phyloP scores from a whole-genome alignment of 768 basidiomycete species.

The Suillus cothurnatus region DNA sequence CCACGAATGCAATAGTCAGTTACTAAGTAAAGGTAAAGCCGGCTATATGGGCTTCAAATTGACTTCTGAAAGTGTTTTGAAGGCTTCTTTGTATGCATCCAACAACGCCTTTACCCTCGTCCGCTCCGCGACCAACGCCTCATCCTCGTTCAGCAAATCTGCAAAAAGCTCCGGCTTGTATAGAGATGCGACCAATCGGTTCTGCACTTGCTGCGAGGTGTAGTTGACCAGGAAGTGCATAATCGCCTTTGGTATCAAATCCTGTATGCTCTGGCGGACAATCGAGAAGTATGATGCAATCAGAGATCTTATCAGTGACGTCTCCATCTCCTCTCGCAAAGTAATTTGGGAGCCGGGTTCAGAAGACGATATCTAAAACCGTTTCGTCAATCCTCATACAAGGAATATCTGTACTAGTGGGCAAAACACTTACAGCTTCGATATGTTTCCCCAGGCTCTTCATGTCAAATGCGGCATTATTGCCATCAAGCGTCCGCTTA shows the following conservation, averaged over 20 bases:
- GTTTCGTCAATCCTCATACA: slow-evolving; percentile 8
- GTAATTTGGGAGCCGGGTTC: slow-evolving; percentile 67
- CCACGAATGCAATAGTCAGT: neutral
- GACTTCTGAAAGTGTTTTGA: slow-evolving; percentile 84
- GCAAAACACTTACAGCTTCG: slow-evolving; percentile 75
- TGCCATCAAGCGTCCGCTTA: slow-evolving; percentile 69
- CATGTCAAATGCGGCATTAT: slow-evolving; percentile 94
- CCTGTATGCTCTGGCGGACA: slow-evolving; percentile 95
- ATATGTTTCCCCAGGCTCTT: slow-evolving; percentile 97
- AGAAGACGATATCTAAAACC: slow-evolving; percentile 50
- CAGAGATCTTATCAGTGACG: slow-evolving; percentile 88
- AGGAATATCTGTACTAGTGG: slow-evolving; percentile 11
- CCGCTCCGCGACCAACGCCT: slow-evolving; percentile 91
- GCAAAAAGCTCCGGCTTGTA: slow-evolving; percentile 95
- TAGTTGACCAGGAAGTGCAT: slow-evolving; percentile 98
- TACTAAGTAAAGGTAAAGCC: neutral
- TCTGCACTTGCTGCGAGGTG: slow-evolving; percentile 96
- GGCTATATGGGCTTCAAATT: slow-evolving; percentile 63
- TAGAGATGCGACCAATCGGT: slow-evolving; percentile 88
- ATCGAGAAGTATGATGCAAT: slow-evolving; percentile 97
- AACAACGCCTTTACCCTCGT: slow-evolving; percentile 91
- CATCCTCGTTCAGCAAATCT: slow-evolving; percentile 93
- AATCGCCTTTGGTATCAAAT: slow-evolving; percentile 95
- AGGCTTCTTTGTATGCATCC: slow-evolving; percentile 95
- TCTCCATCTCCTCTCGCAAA: slow-evolving; percentile 94